Conservation (phyloP, 2,329 filamentous ascomycete genomes). For the Trichophyton verrucosum region DNA sequence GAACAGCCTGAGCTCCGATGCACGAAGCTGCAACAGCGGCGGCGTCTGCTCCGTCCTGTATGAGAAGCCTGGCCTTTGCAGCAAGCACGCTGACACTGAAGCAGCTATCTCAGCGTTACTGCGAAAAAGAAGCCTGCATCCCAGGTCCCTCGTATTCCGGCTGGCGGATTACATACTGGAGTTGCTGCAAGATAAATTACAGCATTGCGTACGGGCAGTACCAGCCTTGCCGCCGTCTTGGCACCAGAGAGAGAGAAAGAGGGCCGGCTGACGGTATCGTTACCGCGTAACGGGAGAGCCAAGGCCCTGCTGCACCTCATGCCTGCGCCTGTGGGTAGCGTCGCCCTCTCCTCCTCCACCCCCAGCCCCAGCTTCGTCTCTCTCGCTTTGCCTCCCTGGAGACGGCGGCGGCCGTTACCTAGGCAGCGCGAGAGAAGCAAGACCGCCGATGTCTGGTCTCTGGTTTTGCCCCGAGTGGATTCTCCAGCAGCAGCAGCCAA, state of each 20-base stretch:
- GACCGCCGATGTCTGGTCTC: not conserved
- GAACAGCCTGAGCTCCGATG: not conserved
- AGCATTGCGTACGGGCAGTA: not conserved
- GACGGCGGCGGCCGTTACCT: not conserved
- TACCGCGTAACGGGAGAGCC: too few relatives aligned
- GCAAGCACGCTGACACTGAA: not conserved
- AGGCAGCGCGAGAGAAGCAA: not conserved
- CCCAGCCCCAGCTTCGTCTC: not conserved
- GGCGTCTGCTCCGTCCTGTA: not conserved
- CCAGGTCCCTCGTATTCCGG: not conserved
- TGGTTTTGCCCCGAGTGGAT: slow-evolving; percentile 1
- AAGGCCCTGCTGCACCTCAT: too few relatives aligned
- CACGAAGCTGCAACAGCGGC: not conserved
- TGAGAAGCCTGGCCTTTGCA: not conserved
- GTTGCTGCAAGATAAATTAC: too few relatives aligned
- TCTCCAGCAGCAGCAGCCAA: not conserved
- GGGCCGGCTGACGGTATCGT: too few relatives aligned
- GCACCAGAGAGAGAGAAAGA: too few relatives aligned
- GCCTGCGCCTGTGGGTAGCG: not conserved
- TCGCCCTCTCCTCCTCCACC: not conserved
- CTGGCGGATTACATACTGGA: too few relatives aligned
- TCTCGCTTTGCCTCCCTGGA: not conserved
- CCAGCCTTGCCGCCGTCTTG: not conserved
- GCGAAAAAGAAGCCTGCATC: not conserved
- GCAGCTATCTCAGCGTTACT: not conserved